A percentile compares a stretch with the other conserved stretches of the same genome.
These are phyloP conservation scores for Artemisia tridentata DNA, from an alignment of 129 eudicot species.

Conservation along the genomic window DNA sequence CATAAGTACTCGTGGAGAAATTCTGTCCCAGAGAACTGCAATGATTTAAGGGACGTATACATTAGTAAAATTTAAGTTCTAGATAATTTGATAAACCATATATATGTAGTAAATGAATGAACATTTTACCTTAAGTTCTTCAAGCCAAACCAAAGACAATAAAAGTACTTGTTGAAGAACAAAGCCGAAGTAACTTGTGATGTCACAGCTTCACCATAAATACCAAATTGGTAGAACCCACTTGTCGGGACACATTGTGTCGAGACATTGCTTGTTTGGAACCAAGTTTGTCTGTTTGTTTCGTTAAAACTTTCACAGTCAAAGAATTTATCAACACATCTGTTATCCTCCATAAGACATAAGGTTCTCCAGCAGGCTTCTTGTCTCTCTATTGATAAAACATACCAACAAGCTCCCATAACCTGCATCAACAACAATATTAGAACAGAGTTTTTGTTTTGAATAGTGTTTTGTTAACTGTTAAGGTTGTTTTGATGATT, in stretches of 20 bases:
- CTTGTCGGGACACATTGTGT: conserved; percentile 49
- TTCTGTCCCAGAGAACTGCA: conserved; percentile 80
- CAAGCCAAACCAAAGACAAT: conserved; percentile 93
- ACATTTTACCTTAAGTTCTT: conserved; percentile 65
- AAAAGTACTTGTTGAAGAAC: conserved; percentile 80
- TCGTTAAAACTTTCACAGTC: conserved; percentile 55
- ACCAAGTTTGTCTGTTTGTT: conserved; percentile 47
- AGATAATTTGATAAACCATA: background rate
- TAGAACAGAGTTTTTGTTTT: background rate
- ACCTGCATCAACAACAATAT: conserved; percentile 40
- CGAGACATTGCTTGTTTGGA: conserved; percentile 61
- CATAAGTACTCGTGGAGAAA: conserved; percentile 62
- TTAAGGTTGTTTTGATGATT: conserved; percentile 27
- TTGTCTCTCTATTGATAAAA: conserved; percentile 77
- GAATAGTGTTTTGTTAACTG: background rate
- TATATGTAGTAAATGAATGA: background rate
- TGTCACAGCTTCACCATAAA: conserved; percentile 77
- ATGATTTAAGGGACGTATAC: background rate
- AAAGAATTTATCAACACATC: conserved; percentile 54
- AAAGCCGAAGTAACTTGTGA: conserved; percentile 53
- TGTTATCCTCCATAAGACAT: conserved; percentile 47
- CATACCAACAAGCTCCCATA: conserved; percentile 85
- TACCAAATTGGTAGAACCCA: conserved; percentile 66
- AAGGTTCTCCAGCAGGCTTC: conserved; percentile 85
- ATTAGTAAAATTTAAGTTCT: background rate